Evolutionary conservation across 2,329 filamentous ascomycete genomes (phyloP), one percentile per base, ranked within the genome.

Genomic region (Colletotrichum spaethianum): DNA sequence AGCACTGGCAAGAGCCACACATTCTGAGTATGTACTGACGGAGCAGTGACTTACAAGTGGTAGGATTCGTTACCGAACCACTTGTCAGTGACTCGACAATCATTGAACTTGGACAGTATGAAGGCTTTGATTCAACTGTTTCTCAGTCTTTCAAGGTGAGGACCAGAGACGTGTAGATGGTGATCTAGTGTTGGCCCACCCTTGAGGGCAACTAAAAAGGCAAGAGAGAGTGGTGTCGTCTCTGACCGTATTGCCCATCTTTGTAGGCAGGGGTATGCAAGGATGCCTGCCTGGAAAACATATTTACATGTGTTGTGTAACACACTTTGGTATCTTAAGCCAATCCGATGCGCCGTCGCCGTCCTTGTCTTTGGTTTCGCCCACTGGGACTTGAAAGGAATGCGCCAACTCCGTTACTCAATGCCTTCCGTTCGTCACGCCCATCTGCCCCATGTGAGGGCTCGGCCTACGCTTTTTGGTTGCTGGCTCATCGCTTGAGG

Each of bases 401-500:
- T 36, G 48, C 55, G 3, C 28, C 31, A n/a, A 40, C n/a, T 57
- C 40, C 50, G 9, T 36, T 33, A 20, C 26, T 73, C 52, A 74
- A 38, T 65, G 62, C 8, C 55, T 52, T 31, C 70, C 73, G 42
- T 73, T 73, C 20, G 52, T 40, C 14, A 73, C 8, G 20, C n/a
- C 50, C 16, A 26, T 20, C 44, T 28, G 56, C 26, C 44, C 52
- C 26, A 28, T 31, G 36, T 63, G 26, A 62, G 57, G 23, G 59
- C 31, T 62, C 2, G 55, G 18, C 48, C 62, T 70, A 7, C 65
- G 62, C 46, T 68, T 70, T 40, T 74, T 73, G 28, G 40, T 66
- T 18, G 57, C 46, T 20, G 60, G 48, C 33, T 72, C 72, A 18
- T 63, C 68, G 36, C 50, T 38, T 23, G 38, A 31, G n/a, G 42